Evolutionary conservation across 768 basidiomycete genomes (phyloP).

Genomic region (Boletellus emodensis): DNA sequence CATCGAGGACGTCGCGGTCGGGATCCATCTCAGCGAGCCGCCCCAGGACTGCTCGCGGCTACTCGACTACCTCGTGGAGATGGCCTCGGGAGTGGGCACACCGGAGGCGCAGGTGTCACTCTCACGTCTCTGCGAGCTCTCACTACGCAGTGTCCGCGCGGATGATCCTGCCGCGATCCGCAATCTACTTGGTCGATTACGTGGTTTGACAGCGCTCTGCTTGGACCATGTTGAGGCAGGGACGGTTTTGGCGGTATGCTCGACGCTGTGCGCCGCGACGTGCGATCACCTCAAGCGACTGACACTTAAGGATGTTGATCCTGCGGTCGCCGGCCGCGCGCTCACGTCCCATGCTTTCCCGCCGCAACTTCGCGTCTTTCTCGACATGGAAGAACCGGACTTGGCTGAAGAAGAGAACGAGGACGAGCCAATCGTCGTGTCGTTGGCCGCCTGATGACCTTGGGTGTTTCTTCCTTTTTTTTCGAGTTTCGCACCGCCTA

Average conservation of each 20-base stretch:
- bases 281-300: constrained; percentile 7
- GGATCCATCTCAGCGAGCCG: constrained; percentile 30
- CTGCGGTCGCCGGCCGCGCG: background rate
- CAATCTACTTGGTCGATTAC: constrained; percentile 3
- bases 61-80: constrained; percentile 31
- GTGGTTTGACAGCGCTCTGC: constrained; percentile 3
- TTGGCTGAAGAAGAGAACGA: background rate
- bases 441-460: background rate
- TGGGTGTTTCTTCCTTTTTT: background rate
- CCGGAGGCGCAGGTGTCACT: background rate
- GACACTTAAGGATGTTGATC: constrained; percentile 11
- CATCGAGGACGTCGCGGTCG: constrained; percentile 45
- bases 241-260: constrained; percentile 4
- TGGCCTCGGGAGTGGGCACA: background rate
- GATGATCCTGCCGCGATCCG: background rate
- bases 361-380: constrained; percentile 9
- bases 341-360: constrained; percentile 7
- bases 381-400: constrained; percentile 11
- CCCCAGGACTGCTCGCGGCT: constrained; percentile 36
- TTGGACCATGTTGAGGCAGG: constrained; percentile 6
- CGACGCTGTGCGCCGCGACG: background rate
- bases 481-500: background rate
- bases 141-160: constrained; percentile 10
- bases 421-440: background rate
- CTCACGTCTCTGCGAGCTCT: constrained; percentile 5